Evolutionary conservation across 179 eudicot species (phyloP).

Genomic region (Dionaea muscipula): DNA sequence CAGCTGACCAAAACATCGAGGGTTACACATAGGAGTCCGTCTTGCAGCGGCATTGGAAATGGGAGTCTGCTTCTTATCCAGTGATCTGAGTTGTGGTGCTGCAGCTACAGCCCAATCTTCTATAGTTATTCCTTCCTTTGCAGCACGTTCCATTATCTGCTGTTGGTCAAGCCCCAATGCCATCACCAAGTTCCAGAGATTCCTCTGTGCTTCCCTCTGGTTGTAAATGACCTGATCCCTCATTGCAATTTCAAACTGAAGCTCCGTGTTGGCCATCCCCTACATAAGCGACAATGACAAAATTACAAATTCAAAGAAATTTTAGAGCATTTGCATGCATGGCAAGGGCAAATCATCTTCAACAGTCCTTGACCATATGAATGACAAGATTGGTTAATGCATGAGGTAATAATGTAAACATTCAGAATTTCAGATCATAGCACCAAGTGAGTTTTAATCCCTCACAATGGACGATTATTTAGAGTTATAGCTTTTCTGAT

Average conservation of each 20-base stretch:
- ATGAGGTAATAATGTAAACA: too few species aligned
- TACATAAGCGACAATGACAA: constrained; percentile 11
- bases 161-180: constrained; percentile 46
- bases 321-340: too few species aligned
- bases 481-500: not conserved
- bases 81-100: constrained; percentile 12
- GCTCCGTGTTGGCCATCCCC: constrained; percentile 78
- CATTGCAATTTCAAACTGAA: constrained; percentile 75
- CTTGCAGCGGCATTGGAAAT: constrained; percentile 11
- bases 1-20: constrained; percentile 18
- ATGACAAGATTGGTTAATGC: too few species aligned
- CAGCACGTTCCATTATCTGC: constrained; percentile 39
- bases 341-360: too few species aligned
- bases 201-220: constrained; percentile 55
- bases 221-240: constrained; percentile 64
- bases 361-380: too few species aligned
- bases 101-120: constrained; percentile 36
- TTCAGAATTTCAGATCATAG: not conserved
- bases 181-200: constrained; percentile 52
- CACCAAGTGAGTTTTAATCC: not conserved
- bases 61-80: constrained; percentile 13
- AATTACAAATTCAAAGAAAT: too few species aligned
- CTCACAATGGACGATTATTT: not conserved
- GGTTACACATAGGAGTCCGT: constrained; percentile 10
- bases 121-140: constrained; percentile 42